Evolutionary conservation across 2,329 filamentous ascomycete genomes (phyloP).

Genomic region (Juglanconis sp.): DNA sequence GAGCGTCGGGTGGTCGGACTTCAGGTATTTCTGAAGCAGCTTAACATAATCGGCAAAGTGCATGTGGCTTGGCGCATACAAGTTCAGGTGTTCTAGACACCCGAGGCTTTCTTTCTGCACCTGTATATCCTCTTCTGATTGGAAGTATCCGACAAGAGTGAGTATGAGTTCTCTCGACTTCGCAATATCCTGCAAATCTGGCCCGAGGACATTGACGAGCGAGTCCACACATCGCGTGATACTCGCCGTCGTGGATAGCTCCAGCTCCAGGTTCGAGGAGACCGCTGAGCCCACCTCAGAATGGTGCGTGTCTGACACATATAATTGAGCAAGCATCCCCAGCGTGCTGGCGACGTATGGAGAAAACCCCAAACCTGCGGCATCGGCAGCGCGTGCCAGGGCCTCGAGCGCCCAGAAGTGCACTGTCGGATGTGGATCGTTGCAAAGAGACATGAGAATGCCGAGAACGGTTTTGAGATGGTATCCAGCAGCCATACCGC

Average conservation of each 20-base stretch:
- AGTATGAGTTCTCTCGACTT: constrained; percentile 93
- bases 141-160: constrained; percentile 79
- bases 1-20: constrained; percentile 65
- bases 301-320: constrained; percentile 88
- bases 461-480: constrained; percentile 97
- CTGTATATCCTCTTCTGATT: constrained; percentile 66
- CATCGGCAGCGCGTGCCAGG: constrained; percentile 80
- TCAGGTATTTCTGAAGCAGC: constrained; percentile 73
- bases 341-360: constrained; percentile 85
- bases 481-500: constrained; percentile 94
- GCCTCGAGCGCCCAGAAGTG: constrained; percentile 97
- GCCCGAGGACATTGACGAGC: constrained; percentile 93
- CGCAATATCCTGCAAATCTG: constrained; percentile 86
- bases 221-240: constrained; percentile 88
- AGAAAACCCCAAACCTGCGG: constrained; percentile 88
- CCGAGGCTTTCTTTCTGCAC: constrained; percentile 74
- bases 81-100: constrained; percentile 84
- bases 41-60: constrained; percentile 81
- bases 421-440: constrained; percentile 89
- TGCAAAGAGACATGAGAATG: constrained; percentile 95
- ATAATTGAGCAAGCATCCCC: constrained; percentile 90
- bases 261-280: constrained; percentile 87
- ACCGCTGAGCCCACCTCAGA: constrained; percentile 74
- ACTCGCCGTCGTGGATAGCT: constrained; percentile 76
- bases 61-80: constrained; percentile 87